Evolutionary conservation across 2,329 filamentous ascomycete species (phyloP), one percentile per base, ranked within the genome.

Genomic region (Colletotrichum cuscutae): DNA sequence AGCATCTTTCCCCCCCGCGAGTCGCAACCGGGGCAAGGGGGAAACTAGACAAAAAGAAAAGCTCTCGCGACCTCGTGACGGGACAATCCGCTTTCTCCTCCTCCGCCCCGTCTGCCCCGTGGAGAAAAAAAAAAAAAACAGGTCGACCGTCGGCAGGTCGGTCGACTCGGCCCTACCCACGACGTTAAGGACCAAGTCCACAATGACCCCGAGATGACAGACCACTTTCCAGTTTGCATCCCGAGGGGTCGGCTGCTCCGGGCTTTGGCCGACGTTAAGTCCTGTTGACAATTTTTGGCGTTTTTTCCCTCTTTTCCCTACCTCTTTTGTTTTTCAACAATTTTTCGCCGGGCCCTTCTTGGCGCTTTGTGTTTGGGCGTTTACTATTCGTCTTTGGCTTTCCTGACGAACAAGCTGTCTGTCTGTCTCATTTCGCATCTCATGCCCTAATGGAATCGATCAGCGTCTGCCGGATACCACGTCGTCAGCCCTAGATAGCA

Each of bases 201-300:
- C 71, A 73, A 73, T 73, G 71, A 19, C 66, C 32, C 71, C 71
- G 71, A 73, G 30, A 73, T 73, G 71, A 70, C 60, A 57, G 71
- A 56, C 60, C 56, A 61, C 42, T 26, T 53, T 54, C 49, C 54
- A 22, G 58, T 60, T 70, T 70, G 56, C 67, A 61, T 69, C 66
- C 56, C 56, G 35, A 22, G 30, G 32, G 32, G 52, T 73, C 56
- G 60, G 66, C 46, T 56, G 58, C 67, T 63, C 71, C 71, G 61
- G 66, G 37, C 57, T 71, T 73, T 65, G 35, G 37, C 71, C 71
- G 66, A 73, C 49, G 49, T 49, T 56, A 71, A 65, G 60, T 52
- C 35, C 46, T 67, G 56, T 54, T 19, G 37, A 19, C 37, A n/a
- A n/a, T 42, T 42, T 42, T 42, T 8, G 54, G n/a, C 22, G 12